These are phyloP conservation scores for Rutstroemia sp. DNA, from an alignment of 2,329 filamentous ascomycete species.

Conservation along the genomic window DNA sequence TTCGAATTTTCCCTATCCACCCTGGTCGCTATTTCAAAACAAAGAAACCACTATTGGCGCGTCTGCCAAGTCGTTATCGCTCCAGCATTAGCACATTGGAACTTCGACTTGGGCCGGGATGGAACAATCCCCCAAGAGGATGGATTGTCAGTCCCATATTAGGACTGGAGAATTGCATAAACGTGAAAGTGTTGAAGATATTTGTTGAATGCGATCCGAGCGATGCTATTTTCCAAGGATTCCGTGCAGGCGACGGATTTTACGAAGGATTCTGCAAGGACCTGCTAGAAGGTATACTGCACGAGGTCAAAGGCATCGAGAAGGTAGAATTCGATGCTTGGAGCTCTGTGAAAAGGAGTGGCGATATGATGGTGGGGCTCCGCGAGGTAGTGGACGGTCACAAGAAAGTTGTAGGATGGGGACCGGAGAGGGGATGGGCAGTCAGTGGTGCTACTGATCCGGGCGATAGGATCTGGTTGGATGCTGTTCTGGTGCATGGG, in stretches of 20 bases:
- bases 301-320: conserved; percentile 46
- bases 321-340: conserved; percentile 65
- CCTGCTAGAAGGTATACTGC: conserved; percentile 50
- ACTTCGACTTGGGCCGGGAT: conserved; percentile 65
- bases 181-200: conserved; percentile 52
- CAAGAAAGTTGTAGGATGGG: conserved; percentile 55
- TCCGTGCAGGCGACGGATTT: conserved; percentile 50
- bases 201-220: conserved; percentile 69
- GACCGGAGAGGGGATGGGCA: conserved; percentile 58
- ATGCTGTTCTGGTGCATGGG: conserved; percentile 13
- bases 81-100: conserved; percentile 56
- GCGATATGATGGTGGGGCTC: conserved; percentile 56
- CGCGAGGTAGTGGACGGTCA: conserved; percentile 43
- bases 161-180: conserved; percentile 54
- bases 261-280: conserved; percentile 60
- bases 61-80: conserved; percentile 54
- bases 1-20: conserved; percentile 60
- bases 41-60: conserved; percentile 62
- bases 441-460: conserved; percentile 33
- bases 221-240: conserved; percentile 59
- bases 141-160: conserved; percentile 62
- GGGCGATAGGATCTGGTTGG: conserved; percentile 19
- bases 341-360: conserved; percentile 54
- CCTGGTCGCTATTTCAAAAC: conserved; percentile 63
- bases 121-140: conserved; percentile 59